Conservation (phyloP, 2,329 filamentous ascomycete species). For the Neofusicoccum ribis region DNA sequence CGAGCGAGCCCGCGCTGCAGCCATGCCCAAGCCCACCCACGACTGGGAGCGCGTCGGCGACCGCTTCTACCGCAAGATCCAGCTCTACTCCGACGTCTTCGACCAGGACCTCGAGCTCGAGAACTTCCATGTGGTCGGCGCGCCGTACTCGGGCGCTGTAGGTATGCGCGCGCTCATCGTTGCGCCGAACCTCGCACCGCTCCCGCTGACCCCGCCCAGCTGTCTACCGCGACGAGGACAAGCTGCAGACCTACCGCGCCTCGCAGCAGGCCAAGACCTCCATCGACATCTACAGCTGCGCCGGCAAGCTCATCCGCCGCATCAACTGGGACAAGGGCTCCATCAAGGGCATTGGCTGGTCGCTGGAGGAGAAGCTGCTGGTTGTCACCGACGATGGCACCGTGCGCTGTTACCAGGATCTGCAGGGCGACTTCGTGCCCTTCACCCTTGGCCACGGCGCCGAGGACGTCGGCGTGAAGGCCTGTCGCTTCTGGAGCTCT, state of each 20-base stretch:
- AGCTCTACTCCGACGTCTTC: conserved; percentile 90
- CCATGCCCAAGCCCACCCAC: conserved; percentile 64
- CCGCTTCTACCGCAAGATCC: conserved; percentile 91
- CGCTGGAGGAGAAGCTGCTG: conserved; percentile 87
- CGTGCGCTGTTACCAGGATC: conserved; percentile 83
- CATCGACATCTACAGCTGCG: conserved; percentile 92
- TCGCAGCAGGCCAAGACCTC: conserved; percentile 72
- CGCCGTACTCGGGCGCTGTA: conserved; percentile 89
- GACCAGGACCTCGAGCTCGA: conserved; percentile 92
- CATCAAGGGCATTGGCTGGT: conserved; percentile 91
- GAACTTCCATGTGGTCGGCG: conserved; percentile 88
- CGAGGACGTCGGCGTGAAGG: conserved; percentile 81
- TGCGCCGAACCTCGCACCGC: conserved; percentile 20
- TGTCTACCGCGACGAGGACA: conserved; percentile 83
- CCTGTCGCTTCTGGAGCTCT: conserved; percentile 87
- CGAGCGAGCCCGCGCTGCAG: not conserved
- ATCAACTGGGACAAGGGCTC: conserved; percentile 88
- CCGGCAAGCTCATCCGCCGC: conserved; percentile 81
- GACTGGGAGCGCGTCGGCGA: conserved; percentile 95
- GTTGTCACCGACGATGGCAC: conserved; percentile 87
- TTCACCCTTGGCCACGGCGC: conserved; percentile 89
- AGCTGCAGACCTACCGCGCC: conserved; percentile 75
- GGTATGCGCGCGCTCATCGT: conserved; percentile 55
- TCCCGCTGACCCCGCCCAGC: conserved; percentile 45
- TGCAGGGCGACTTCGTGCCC: conserved; percentile 93